These are phyloP conservation scores for Pouteria glomerata DNA, from an alignment of 148 eudicot species.

Conservation along the genomic window DNA sequence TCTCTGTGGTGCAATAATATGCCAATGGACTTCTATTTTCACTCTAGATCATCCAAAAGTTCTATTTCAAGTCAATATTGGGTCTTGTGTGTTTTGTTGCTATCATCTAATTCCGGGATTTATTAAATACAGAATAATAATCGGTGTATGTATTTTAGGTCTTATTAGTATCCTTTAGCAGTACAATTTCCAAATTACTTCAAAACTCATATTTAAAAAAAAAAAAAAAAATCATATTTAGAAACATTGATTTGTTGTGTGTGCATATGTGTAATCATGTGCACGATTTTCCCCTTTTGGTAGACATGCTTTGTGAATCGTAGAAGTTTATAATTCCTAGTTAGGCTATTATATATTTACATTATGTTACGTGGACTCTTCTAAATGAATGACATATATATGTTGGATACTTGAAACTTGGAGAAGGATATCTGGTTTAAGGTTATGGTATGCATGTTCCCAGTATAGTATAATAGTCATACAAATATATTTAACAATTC, in stretches of 20 bases:
- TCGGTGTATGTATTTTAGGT: background rate
- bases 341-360: no score
- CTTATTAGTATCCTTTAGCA: background rate
- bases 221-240: no score
- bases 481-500: no score
- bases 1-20: background rate
- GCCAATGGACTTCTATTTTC: background rate
- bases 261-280: no score
- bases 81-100: slow-evolving; percentile 5
- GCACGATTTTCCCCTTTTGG: no score
- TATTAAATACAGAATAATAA: background rate
- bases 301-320: background rate
- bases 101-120: background rate
- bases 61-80: background rate
- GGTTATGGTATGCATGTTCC: no score
- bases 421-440: no score
- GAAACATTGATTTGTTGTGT: background rate
- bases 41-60: background rate
- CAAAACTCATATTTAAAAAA: background rate
- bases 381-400: no score
- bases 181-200: background rate
- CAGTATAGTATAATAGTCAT: no score
- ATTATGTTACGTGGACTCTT: no score
- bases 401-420: no score
- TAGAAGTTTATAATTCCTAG: background rate